Evolutionary conservation across 495 filamentous ascomycete species (phyloP), one percentile per base, ranked within the genome.

Genomic region (Penicillium roqueforti): DNA sequence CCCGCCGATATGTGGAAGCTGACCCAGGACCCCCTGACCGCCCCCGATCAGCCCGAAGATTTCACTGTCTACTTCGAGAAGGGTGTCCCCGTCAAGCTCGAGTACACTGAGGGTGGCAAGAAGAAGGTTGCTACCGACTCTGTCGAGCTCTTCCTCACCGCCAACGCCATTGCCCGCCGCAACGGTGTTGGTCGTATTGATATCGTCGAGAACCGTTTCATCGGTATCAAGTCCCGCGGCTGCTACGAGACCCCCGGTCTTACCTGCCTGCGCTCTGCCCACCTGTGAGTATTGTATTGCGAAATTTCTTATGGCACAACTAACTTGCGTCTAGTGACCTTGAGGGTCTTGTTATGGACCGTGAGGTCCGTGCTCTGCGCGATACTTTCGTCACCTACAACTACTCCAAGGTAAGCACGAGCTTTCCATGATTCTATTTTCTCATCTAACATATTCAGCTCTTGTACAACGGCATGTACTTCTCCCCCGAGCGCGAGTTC

Each of bases 121-220:
- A 52, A 67, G 52, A 84, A 90, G 79, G 78, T 78, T 40, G 76
- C 79, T 60, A 92, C 88, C 20, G 90, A 88, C 60, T 72, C 83
- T 16, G 74, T 96, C 23, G 87, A 91, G 57, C 72, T 96, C 32
- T 96, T 97, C 80, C 76, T 86, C 59, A 76, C 82, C 31, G 76
- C 84, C 56, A 97, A 96, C 77, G 72, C 80, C 48, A 91, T 96
- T 63, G 92, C 81, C 51, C 79, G 82, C 57, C 80, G 74, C 45
- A 68, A 92, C 69, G 92, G 92, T 65, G 78, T 96, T 55, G 92
- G 92, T 59, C 77, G 92, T 64, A 87, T 96, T 59, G 91, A 96
- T 66, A 96, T 96, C 61, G 92, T 80, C 46, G 91, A 96, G 81
- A 90, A 87, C 74, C 82, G 88, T 41, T 92, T 89, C 76, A 89